A percentile compares a stretch with the other conserved stretches of the same genome.
Conservation (phyloP, 169 alveolate species). For the Besnoitia besnoiti region DNA sequence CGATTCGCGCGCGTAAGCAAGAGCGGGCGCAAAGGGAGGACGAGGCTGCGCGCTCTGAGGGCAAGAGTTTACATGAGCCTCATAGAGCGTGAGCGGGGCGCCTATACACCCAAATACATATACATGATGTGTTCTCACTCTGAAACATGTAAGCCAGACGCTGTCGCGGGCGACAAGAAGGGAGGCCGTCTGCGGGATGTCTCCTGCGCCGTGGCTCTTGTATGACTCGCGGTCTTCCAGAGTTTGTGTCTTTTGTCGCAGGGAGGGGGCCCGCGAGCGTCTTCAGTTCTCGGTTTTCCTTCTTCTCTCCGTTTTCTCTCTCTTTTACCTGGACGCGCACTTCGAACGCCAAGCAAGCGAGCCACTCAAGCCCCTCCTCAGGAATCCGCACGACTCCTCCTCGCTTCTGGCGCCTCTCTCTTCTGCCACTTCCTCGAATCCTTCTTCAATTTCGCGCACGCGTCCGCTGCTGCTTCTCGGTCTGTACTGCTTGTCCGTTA, state of each 20-base stretch:
- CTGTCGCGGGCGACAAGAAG: too few species aligned
- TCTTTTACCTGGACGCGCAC: neutral
- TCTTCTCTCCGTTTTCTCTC: neutral
- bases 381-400: neutral
- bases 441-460: neutral
- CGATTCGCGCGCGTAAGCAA: neutral
- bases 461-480: slow-evolving; percentile 24
- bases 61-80: too few species aligned
- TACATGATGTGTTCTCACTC: too few species aligned
- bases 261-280: neutral
- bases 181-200: too few species aligned
- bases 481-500: neutral
- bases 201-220: too few species aligned
- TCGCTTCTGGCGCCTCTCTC: neutral
- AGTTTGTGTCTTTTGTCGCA: neutral
- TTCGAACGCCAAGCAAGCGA: neutral
- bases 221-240: too few species aligned
- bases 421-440: neutral
- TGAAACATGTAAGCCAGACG: too few species aligned
- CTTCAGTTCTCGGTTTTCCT: neutral
- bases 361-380: neutral
- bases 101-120: too few species aligned
- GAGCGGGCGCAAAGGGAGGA: too few species aligned
- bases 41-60: too few species aligned
- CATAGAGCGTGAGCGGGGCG: too few species aligned